A percentile compares a stretch with the other conserved stretches of the same genome.
Conservation (phyloP, 306 rosid species). For the Arachis hypogaea region DNA sequence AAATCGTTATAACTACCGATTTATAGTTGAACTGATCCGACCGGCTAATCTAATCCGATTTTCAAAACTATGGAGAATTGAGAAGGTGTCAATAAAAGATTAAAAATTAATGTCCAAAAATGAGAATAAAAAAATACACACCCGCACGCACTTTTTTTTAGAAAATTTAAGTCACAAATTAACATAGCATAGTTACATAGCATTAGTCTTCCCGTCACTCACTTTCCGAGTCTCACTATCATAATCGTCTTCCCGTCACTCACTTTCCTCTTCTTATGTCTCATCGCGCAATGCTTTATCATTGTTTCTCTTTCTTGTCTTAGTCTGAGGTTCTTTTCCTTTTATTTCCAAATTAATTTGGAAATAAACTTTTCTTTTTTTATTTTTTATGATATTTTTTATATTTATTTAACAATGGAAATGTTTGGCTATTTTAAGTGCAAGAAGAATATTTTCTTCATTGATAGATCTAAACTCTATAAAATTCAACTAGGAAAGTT, state of each 20-base stretch:
- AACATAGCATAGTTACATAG: neutral
- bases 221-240: conserved; percentile 42
- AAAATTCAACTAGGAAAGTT: neutral
- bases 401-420: neutral
- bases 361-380: neutral
- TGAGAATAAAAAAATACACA: no score
- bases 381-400: neutral
- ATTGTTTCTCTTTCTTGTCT: conserved; percentile 4
- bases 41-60: no score
- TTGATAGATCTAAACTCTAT: neutral
- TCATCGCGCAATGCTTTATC: conserved; percentile 42
- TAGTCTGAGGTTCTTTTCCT: conserved; percentile 4
- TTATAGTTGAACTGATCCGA: no score
- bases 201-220: neutral
- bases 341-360: neutral
- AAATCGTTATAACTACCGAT: no score
- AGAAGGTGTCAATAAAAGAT: no score
- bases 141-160: no score
- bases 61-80: no score
- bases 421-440: neutral
- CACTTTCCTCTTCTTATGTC: conserved; percentile 41
- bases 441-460: neutral
- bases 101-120: no score
- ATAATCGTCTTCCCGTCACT: conserved; percentile 30
- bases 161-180: no score